Base-by-base conservation (phyloP, 257 asterid genomes). In the Nicotiana sylvestris region DNA sequence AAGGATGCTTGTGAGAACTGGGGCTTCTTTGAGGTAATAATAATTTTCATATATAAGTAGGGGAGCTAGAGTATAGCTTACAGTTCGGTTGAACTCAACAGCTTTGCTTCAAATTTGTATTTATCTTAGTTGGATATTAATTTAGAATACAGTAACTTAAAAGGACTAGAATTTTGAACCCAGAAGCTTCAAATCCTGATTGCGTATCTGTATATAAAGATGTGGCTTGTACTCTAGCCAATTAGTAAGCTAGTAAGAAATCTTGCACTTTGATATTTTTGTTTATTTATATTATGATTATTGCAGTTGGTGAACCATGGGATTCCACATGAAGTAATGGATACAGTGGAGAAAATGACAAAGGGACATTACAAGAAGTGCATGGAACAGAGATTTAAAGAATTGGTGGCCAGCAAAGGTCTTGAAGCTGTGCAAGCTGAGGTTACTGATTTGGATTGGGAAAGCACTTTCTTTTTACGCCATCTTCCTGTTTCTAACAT, bases 291-390 rank as follows among this genome's bases (percentile, higher is more conserved):
- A n/a, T 43, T 6, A 43, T 9, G 3, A 43, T 43, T 0, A 72
- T 67, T 83, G 39, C 78, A 92, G 97, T 79, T 91, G 87, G 82
- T 90, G 81, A 91, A 92, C 65, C 95, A 91, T 86, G 95, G 94
- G 17, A 91, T 92, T 39, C 77, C 91, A 4, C 89, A 85, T 83
- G 92, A 90, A 89, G 87, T 89, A 3, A 82, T 92, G 87, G 92
- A 91, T 88, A 89, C 81, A 77, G 92, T 92, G 86, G 92, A 90
- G 84, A 86, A 85, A 49, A 80, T 90, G 70, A 91, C 92, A 3
- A 87, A 93, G 4, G 92, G 85, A 37, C 90, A 92, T 86, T 92
- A 92, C 91, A 90, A 86, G 88, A 61, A 64, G 6, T 93, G 87
- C 43, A 85, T 91, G 77, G 93, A 93, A 81, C 86, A 89, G 1